Conservation (phyloP, 2,329 filamentous ascomycete genomes). For the Thyridium curvatum region DNA sequence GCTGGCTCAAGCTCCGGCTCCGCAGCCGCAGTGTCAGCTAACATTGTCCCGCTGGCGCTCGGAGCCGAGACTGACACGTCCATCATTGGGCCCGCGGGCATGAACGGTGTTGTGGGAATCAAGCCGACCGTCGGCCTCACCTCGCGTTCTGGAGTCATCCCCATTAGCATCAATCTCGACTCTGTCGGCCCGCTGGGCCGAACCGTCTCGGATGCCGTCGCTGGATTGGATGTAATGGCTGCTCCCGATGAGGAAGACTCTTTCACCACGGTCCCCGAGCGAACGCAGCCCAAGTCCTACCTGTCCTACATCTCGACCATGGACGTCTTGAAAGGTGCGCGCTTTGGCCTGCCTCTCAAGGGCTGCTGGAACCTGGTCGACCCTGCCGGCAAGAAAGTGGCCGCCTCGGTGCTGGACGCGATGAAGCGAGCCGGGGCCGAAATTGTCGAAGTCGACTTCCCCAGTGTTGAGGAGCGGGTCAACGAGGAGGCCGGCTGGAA, state of each 20-base stretch:
- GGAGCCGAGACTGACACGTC: constrained; percentile 46
- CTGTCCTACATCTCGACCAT: constrained; percentile 45
- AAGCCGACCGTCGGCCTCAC: constrained; percentile 63
- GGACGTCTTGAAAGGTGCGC: constrained; percentile 45
- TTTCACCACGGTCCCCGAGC: constrained; percentile 56
- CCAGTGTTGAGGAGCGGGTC: constrained; percentile 1
- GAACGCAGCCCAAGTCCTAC: constrained; percentile 37
- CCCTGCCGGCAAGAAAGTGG: not conserved
- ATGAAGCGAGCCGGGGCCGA: not conserved
- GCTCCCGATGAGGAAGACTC: constrained; percentile 56
- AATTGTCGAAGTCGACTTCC: constrained; percentile 2
- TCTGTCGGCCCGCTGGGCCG: constrained; percentile 59
- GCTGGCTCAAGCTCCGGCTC: constrained; percentile 8
- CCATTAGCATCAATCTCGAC: constrained; percentile 59
- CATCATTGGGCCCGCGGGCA: constrained; percentile 47
- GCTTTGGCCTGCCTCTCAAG: constrained; percentile 60
- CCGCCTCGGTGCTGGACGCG: not conserved
- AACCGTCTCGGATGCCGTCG: constrained; percentile 59
- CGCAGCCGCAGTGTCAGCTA: constrained; percentile 6
- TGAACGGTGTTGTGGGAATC: constrained; percentile 60
- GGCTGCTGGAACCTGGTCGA: not conserved
- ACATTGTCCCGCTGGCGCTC: not conserved
- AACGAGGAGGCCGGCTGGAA: constrained; percentile 1
- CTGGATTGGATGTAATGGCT: constrained; percentile 56
- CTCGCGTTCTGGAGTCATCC: constrained; percentile 57